These are phyloP conservation scores for Yamadazyma sp. DNA, from an alignment of 1,139 yeast species.

Conservation along the genomic window DNA sequence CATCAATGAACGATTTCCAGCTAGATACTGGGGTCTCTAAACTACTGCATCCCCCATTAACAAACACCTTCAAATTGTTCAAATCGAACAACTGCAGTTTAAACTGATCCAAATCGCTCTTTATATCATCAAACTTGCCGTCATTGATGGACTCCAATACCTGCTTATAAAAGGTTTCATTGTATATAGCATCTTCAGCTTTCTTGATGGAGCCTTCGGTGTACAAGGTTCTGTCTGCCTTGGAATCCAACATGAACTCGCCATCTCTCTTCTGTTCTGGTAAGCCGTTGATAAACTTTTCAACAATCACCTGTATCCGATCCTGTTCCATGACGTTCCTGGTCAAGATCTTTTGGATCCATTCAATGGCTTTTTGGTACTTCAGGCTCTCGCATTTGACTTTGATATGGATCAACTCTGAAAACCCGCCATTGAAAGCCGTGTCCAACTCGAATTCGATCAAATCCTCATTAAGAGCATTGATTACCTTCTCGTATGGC, in stretches of 20 bases:
- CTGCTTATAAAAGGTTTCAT: slow-evolving; percentile 58
- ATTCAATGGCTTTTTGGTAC: slow-evolving; percentile 67
- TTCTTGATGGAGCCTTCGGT: slow-evolving; percentile 61
- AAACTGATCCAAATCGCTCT: slow-evolving; percentile 55
- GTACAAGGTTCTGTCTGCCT: slow-evolving; percentile 54
- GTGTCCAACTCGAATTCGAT: slow-evolving; percentile 55
- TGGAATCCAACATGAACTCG: slow-evolving; percentile 64
- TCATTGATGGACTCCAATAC: slow-evolving; percentile 51
- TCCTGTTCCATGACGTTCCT: slow-evolving; percentile 69
- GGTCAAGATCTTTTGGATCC: slow-evolving; percentile 70
- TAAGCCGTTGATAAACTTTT: slow-evolving; percentile 70
- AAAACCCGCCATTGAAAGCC: slow-evolving; percentile 61
- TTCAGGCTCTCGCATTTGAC: slow-evolving; percentile 63
- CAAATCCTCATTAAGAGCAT: slow-evolving; percentile 71
- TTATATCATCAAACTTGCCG: slow-evolving; percentile 49
- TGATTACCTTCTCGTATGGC: slow-evolving; percentile 73
- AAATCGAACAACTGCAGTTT: slow-evolving; percentile 56
- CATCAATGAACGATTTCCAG: slow-evolving; percentile 53
- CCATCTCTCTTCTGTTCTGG: slow-evolving; percentile 85
- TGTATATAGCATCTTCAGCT: slow-evolving; percentile 63
- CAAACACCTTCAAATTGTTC: slow-evolving; percentile 64
- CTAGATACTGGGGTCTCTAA: slow-evolving; percentile 56
- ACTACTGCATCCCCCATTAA: slow-evolving; percentile 64
- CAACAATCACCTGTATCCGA: slow-evolving; percentile 69
- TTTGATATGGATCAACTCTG: slow-evolving; percentile 62